Evolutionary conservation across 2,329 filamentous ascomycete genomes (phyloP).

Genomic region (Microsporum canis): DNA sequence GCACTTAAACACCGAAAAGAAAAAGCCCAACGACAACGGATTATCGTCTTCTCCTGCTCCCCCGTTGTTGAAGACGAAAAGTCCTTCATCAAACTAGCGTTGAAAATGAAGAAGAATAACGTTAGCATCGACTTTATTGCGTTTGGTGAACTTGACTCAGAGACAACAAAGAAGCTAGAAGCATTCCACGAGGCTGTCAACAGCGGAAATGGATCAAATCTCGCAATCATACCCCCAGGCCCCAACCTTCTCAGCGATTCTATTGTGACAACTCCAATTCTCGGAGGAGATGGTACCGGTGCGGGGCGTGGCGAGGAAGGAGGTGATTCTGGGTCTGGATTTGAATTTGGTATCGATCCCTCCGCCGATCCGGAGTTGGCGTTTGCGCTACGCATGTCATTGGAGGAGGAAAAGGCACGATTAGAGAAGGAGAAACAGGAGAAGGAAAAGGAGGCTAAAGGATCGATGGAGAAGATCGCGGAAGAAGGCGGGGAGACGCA

Average conservation of each 20-base stretch:
- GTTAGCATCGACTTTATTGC: constrained; percentile 89
- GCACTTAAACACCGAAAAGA: constrained; percentile 97
- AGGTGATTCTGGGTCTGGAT: constrained; percentile 50
- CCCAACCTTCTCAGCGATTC: constrained; percentile 87
- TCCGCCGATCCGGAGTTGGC: constrained; percentile 87
- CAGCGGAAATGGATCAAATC: constrained; percentile 77
- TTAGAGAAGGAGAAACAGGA: constrained; percentile 75
- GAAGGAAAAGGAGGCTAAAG: constrained; percentile 61
- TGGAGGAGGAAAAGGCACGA: constrained; percentile 93
- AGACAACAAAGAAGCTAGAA: constrained; percentile 78
- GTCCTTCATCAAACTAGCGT: constrained; percentile 75
- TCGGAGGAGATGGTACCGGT: constrained; percentile 66
- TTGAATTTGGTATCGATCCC: constrained; percentile 84
- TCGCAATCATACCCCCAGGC: constrained; percentile 82
- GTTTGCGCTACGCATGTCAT: constrained; percentile 88
- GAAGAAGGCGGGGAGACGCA: constrained; percentile 56
- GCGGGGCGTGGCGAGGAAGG: constrained; percentile 39
- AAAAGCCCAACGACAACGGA: constrained; percentile 89
- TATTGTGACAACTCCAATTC: constrained; percentile 76
- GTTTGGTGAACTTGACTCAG: constrained; percentile 86
- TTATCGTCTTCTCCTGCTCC: constrained; percentile 94
- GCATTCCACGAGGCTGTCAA: constrained; percentile 92
- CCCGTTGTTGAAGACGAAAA: constrained; percentile 84
- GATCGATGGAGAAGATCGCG: constrained; percentile 67
- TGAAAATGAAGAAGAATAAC: constrained; percentile 98